These are phyloP conservation scores for Cryphonectria nitschkei DNA, from an alignment of 2,329 filamentous ascomycete genomes.

Conservation along the genomic window DNA sequence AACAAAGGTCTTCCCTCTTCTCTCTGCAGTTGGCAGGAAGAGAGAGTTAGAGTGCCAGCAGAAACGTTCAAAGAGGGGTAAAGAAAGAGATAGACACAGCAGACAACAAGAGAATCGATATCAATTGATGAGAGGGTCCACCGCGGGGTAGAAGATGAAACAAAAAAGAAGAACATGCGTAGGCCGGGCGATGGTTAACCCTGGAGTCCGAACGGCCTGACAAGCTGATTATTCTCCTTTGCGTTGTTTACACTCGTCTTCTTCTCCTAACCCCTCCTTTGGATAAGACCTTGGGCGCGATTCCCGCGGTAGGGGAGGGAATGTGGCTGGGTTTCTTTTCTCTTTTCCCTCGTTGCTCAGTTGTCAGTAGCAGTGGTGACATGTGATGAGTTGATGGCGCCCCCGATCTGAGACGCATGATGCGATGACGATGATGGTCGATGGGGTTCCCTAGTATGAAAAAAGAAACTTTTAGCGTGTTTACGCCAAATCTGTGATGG, in stretches of 20 bases:
- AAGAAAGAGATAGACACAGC: background rate
- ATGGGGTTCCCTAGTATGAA: background rate
- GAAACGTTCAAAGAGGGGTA: background rate
- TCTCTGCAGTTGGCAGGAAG: background rate
- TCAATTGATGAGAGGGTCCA: background rate
- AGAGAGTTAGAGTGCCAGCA: background rate
- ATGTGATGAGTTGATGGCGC: background rate
- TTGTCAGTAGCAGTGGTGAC: background rate
- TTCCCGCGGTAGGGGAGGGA: background rate
- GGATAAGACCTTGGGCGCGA: background rate
- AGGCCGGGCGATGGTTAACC: background rate
- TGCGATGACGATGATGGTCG: conserved; percentile 1
- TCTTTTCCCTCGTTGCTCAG: no score
- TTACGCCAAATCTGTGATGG: background rate
- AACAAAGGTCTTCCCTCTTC: no score
- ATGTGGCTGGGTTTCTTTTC: background rate
- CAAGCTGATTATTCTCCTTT: background rate
- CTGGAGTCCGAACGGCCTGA: background rate
- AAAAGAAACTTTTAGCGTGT: background rate
- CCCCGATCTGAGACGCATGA: background rate
- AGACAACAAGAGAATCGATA: background rate
- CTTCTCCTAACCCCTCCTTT: background rate
- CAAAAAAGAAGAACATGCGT: background rate
- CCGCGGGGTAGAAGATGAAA: background rate
- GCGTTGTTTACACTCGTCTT: background rate